Evolutionary conservation across 805 yeast species (phyloP).

Genomic region (Monosporozyma aerobia): DNA sequence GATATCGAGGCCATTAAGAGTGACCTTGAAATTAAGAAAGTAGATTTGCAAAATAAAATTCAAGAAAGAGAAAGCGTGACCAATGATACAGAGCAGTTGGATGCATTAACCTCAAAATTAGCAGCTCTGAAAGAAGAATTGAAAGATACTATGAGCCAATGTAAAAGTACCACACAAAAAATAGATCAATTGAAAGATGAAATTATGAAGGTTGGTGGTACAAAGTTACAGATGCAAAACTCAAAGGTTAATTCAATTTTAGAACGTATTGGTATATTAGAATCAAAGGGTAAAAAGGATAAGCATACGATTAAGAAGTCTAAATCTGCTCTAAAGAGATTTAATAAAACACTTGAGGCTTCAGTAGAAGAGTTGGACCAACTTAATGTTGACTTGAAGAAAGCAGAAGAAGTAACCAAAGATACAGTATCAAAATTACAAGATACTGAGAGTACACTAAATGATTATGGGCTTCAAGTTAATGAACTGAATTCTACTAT

Average conservation of each 20-base stretch:
- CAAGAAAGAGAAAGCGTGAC: conserved; percentile 13
- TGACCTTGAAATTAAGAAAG: conserved; percentile 42
- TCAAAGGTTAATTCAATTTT: conserved; percentile 70
- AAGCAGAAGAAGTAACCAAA: conserved; percentile 22
- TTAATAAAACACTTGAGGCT: conserved; percentile 37
- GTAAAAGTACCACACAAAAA: conserved; percentile 41
- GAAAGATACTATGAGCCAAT: conserved; percentile 40
- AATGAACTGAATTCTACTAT: conserved; percentile 34
- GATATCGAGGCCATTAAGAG: conserved; percentile 54
- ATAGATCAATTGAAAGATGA: conserved; percentile 60
- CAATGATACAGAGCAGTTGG: conserved; percentile 28
- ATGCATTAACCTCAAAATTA: conserved; percentile 17
- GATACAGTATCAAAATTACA: conserved; percentile 31
- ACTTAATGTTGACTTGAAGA: conserved; percentile 29
- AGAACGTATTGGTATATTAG: conserved; percentile 54
- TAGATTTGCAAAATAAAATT: conserved; percentile 34
- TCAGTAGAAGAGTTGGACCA: conserved; percentile 40
- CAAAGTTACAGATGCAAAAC: conserved; percentile 65
- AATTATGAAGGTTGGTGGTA: conserved; percentile 89
- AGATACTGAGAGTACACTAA: conserved; percentile 22
- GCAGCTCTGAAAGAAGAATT: conserved; percentile 34
- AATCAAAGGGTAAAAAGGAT: conserved; percentile 48
- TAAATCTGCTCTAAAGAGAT: conserved; percentile 53
- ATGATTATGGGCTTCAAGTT: conserved; percentile 35
- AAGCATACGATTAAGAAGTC: conserved; percentile 49